Base-by-base conservation (phyloP, 257 asterid genomes). In the Lantana camara region DNA sequence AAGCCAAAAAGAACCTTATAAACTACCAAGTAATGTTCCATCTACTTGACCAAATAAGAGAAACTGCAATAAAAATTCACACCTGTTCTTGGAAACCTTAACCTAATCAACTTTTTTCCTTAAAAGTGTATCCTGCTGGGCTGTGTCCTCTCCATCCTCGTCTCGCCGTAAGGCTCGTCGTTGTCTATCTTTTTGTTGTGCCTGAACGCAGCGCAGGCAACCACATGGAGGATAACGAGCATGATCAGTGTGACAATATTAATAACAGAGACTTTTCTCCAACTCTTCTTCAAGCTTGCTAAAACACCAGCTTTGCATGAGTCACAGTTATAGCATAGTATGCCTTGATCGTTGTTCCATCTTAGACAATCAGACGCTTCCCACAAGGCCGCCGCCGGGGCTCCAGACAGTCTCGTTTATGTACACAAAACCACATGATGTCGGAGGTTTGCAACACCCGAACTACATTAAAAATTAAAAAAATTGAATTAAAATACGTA, bases 391-490 rank as follows among this genome's bases (percentile, higher is more conserved):
- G 10, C 68, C 77, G 5, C 79, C 84, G 0, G 57, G 14, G 4
- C 0, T 57, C 98, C 98, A 89, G 5, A 66, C 3, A 0, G 96
- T 89, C 77, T 87, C 97, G 60, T 89, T 92, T 19, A 71, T 49
- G 76, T 87, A 89, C 2, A 38, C 58, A 13, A 71, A 85, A 8
- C 89, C 96, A 55, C 98, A 92, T 7, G 79, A 81, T 12, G 96
- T 83, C 0, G 94, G 98, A 13, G 98, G 96, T 72, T 92, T 92
- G 88, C 98, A 92, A 46, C 98, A 92, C 66, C 98, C 97, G 0
- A 96, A 92, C 98, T 91, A 56, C 40, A 35, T 35, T n/a, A n/a
- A n/a, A n/a, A 27, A 27, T 27, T 27, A 27, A n/a, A n/a, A n/a
- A n/a, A n/a, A n/a, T n/a, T n/a, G n/a, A n/a, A n/a, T n/a, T n/a